Evolutionary conservation across 2,329 filamentous ascomycete genomes (phyloP), one percentile per base, ranked within the genome.

Genomic region (Aciculosporium take): DNA sequence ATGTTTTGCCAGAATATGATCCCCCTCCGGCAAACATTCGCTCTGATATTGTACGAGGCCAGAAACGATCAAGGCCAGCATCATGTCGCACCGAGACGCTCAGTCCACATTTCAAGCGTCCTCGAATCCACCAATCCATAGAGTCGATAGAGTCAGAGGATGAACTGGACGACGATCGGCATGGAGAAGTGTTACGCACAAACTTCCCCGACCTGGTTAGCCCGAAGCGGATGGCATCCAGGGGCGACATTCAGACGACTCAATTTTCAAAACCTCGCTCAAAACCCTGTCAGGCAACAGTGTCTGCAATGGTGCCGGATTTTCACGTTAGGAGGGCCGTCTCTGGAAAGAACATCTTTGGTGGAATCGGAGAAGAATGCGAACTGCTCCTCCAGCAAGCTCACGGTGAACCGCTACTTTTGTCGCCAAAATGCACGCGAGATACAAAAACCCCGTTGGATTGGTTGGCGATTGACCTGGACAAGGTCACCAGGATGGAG

Each of bases 211-310:
- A 51, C 7, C 17, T 20, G 28, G 8, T 9, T 28, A 42, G 6
- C 25, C 24, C 9, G 13, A 44, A 36, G 25, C 20, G 7, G 10
- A 28, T 8, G 20, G 12, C 32, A 23, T 41, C 46, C 23, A 49
- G 55, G 37, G 54, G 51, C 24, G 58, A 61, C 30, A 57, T 61
- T 12, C 41, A 39, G 18, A 44, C 18, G 7, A 59, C 56, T 7
- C 18, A 15, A 4, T 51, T 53, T 46, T 47, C 15, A 15, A 40
- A 28, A 12, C 13, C 29, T 12, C n/a, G 15, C 9, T 18, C 37
- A 12, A 33, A 27, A n/a, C 36, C 35, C 9, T 31, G 30, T 17
- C 1, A 1, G 1, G 12, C 34, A 10, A 24, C 7, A 9, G 4
- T 8, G 5, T 17, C 20, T 8, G 6, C 13, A 24, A 5, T 3